These are phyloP conservation scores for Corylus americana DNA, from an alignment of 306 rosid species.

Conservation along the genomic window DNA sequence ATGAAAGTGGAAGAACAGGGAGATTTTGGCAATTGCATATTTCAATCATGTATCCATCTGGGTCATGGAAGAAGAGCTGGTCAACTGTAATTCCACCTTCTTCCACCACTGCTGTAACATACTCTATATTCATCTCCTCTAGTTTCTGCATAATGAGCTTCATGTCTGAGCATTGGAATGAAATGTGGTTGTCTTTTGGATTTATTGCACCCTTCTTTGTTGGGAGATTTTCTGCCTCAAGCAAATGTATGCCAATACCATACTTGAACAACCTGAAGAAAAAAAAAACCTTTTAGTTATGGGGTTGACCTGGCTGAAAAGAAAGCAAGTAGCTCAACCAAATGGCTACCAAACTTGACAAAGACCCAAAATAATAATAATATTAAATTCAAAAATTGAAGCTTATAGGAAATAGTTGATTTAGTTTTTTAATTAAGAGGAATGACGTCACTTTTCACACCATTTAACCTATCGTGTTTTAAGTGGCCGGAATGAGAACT, in stretches of 20 bases:
- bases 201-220: constrained; percentile 43
- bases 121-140: constrained; percentile 48
- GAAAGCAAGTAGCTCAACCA: background rate
- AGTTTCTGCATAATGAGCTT: constrained; percentile 43
- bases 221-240: constrained; percentile 44
- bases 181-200: constrained; percentile 73
- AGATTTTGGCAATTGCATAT: constrained; percentile 75
- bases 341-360: background rate
- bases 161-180: constrained; percentile 63
- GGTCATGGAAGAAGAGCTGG: constrained; percentile 79
- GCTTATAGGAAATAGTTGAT: too few species aligned
- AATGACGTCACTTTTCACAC: too few species aligned
- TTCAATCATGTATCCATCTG: constrained; percentile 74
- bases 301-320: background rate
- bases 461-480: too few species aligned
- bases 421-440: too few species aligned
- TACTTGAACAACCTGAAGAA: constrained; percentile 56
- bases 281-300: background rate
- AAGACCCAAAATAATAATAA: background rate
- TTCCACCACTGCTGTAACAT: constrained; percentile 58
- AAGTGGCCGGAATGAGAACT: too few species aligned
- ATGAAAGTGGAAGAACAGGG: constrained; percentile 63
- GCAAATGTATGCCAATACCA: constrained; percentile 69
- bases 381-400: too few species aligned
- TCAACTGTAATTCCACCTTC: constrained; percentile 69